These are phyloP conservation scores for Pichia ethanolica DNA, from an alignment of 805 yeast genomes.

Conservation along the genomic window DNA sequence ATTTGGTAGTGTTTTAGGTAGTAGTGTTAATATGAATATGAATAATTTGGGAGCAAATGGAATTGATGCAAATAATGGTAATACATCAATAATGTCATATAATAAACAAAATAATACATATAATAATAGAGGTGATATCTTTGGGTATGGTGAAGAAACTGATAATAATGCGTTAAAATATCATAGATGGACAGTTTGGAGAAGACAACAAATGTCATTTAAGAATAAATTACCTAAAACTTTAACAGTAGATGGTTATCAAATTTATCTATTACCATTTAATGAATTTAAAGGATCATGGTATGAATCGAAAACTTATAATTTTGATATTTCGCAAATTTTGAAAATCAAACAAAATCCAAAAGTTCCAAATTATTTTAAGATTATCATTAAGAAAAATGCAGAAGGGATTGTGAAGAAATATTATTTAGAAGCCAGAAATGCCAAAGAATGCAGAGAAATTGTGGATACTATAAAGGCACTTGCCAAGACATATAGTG, in stretches of 20 bases:
- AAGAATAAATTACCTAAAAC: constrained; percentile 74
- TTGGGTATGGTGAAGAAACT: background rate
- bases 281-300: constrained; percentile 57
- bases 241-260: constrained; percentile 89
- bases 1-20: background rate
- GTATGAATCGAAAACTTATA: constrained; percentile 72
- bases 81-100: background rate
- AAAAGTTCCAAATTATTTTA: constrained; percentile 72
- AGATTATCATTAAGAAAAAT: constrained; percentile 65
- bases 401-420: constrained; percentile 56
- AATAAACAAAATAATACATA: constrained; percentile 1
- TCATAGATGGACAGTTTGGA: constrained; percentile 80
- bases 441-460: constrained; percentile 54
- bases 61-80: background rate
- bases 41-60: background rate
- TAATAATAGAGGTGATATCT: background rate
- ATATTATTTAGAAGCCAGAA: constrained; percentile 78
- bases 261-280: constrained; percentile 80
- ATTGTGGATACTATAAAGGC: constrained; percentile 65
- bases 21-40: background rate
- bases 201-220: constrained; percentile 81
- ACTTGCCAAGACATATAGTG: constrained; percentile 38
- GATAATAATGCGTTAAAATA: constrained; percentile 33
- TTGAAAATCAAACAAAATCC: constrained; percentile 66
- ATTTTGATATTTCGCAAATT: constrained; percentile 79